Evolutionary conservation across 768 basidiomycete species (phyloP).

Genomic region (Leccinum fibrillosum): DNA sequence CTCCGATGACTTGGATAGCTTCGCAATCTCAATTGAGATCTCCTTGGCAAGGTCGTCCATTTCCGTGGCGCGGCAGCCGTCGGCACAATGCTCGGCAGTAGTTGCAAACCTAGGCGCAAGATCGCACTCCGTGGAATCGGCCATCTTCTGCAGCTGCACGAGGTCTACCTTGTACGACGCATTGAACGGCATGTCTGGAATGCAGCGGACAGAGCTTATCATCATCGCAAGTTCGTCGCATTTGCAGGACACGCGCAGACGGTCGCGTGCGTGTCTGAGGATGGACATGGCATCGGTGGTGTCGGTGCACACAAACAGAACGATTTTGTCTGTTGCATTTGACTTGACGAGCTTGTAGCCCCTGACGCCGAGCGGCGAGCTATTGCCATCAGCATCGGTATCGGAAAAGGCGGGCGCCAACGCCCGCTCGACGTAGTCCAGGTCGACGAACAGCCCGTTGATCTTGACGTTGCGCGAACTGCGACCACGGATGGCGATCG

Average conservation of each 20-base stretch:
- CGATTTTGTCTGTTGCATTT: constrained; percentile 22
- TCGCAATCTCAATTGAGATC: constrained; percentile 33
- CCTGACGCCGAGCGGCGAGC: constrained; percentile 11
- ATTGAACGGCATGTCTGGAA: constrained; percentile 29
- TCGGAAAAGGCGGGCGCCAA: constrained; percentile 23
- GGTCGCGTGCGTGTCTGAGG: constrained; percentile 23
- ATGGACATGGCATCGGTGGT: constrained; percentile 18
- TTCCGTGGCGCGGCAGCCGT: background rate
- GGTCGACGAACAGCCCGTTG: constrained; percentile 28
- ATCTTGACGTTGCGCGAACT: constrained; percentile 31
- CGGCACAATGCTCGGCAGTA: background rate
- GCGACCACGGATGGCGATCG: constrained; percentile 25
- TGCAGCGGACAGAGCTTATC: constrained; percentile 23
- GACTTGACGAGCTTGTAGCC: constrained; percentile 31
- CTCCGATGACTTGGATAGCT: constrained; percentile 27
- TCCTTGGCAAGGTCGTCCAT: constrained; percentile 27
- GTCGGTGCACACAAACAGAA: constrained; percentile 21
- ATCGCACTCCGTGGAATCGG: constrained; percentile 11
- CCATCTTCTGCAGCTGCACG: constrained; percentile 25
- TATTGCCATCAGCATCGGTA: background rate
- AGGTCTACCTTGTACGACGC: constrained; percentile 31
- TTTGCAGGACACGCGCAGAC: constrained; percentile 14
- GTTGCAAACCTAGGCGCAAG: constrained; percentile 18
- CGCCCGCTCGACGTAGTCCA: constrained; percentile 28
- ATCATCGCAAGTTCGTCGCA: constrained; percentile 21